Conservation (phyloP, 352 stramenopile species). For the Peronospora farinosa region DNA sequence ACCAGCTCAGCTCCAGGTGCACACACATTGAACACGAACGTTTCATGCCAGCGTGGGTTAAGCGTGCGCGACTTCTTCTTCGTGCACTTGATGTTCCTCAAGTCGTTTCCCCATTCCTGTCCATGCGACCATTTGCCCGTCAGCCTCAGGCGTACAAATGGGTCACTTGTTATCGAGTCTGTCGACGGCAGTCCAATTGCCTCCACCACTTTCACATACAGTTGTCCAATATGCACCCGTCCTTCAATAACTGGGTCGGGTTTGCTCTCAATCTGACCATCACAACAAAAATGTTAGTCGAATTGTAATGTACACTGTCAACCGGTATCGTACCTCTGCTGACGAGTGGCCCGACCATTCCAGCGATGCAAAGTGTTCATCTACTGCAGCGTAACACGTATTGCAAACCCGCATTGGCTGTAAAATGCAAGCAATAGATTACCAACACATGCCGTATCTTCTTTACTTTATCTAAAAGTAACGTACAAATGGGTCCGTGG, state of each 20-base stretch:
- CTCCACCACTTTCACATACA: conserved; percentile 85
- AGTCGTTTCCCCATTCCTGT: conserved; percentile 76
- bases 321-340: conserved; percentile 36
- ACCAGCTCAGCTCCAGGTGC: conserved; percentile 73
- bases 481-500: conserved; percentile 70
- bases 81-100: conserved; percentile 77
- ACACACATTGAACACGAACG: conserved; percentile 85
- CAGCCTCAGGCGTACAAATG: conserved; percentile 79
- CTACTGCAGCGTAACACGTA: conserved; percentile 74
- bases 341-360: conserved; percentile 79
- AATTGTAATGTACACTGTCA: background rate
- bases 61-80: conserved; percentile 85
- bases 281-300: background rate
- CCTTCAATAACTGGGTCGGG: conserved; percentile 75
- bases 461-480: background rate
- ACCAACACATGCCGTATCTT: background rate
- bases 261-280: conserved; percentile 50
- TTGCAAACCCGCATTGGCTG: conserved; percentile 86
- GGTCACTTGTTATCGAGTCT: conserved; percentile 84
- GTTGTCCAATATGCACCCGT: conserved; percentile 74
- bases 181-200: conserved; percentile 78
- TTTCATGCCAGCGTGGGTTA: conserved; percentile 83
- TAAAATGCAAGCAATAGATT: conserved; percentile 14
- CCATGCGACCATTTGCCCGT: conserved; percentile 82
- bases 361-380: conserved; percentile 78